Evolutionary conservation across 2,329 filamentous ascomycete genomes (phyloP).

Genomic region (Talaromyces sp.): DNA sequence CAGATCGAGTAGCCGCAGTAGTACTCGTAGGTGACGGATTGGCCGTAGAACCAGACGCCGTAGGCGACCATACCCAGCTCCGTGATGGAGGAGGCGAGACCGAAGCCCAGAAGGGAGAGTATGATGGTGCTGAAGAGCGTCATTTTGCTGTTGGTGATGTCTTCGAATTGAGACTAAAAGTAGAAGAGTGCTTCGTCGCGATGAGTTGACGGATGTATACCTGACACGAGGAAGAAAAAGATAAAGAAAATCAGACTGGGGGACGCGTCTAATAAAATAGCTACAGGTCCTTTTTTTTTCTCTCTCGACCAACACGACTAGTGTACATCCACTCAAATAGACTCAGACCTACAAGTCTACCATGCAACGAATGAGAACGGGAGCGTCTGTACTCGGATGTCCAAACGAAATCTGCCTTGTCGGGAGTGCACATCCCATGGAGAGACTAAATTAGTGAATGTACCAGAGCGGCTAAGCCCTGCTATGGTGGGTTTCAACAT

Average conservation of each 20-base stretch:
- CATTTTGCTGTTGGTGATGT: constrained; percentile 12
- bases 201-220: not conserved
- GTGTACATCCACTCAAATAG: not conserved
- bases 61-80: constrained; percentile 30
- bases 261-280: constrained; percentile 2
- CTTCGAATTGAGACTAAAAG: not conserved
- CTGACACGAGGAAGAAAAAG: not conserved
- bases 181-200: not conserved
- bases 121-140: constrained; percentile 24
- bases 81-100: constrained; percentile 27
- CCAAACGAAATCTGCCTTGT: constrained; percentile 4
- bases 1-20: constrained; percentile 14
- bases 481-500: not conserved
- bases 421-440: not conserved
- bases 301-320: not conserved
- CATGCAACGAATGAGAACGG: not conserved
- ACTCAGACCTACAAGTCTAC: not conserved
- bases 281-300: not conserved
- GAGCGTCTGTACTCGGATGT: not conserved
- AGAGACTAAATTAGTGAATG: not conserved
- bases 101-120: constrained; percentile 24
- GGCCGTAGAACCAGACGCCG: constrained; percentile 17
- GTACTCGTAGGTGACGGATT: not conserved
- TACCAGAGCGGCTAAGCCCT: not conserved
- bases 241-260: not conserved